phyloP scores from a whole-genome alignment of 2,329 filamentous ascomycete genomes.

The Hortaea sp. region DNA sequence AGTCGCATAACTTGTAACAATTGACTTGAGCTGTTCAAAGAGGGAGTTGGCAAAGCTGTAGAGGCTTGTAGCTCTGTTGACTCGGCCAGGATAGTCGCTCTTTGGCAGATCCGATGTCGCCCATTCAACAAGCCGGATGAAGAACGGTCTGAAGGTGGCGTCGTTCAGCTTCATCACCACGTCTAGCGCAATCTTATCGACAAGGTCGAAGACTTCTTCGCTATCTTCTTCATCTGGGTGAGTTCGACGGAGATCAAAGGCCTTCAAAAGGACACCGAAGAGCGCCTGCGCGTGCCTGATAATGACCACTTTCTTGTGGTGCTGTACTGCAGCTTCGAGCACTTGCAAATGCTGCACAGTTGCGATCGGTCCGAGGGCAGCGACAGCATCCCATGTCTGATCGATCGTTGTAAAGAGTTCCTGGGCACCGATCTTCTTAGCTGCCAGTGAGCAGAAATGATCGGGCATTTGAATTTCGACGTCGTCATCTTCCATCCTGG shows the following conservation, averaged over 20 bases:
- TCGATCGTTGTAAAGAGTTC: slow-evolving; percentile 65
- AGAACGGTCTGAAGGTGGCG: slow-evolving; percentile 82
- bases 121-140: slow-evolving; percentile 79
- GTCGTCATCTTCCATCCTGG: slow-evolving; percentile 52
- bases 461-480: slow-evolving; percentile 7
- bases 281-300: slow-evolving; percentile 62
- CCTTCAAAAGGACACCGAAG: slow-evolving; percentile 49
- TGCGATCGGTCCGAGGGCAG: slow-evolving; percentile 41
- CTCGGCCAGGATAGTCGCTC: slow-evolving; percentile 48
- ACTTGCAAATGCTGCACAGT: slow-evolving; percentile 28
- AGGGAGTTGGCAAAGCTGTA: slow-evolving; percentile 73
- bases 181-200: slow-evolving; percentile 66
- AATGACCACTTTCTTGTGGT: slow-evolving; percentile 68
- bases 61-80: slow-evolving; percentile 60
- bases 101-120: slow-evolving; percentile 51
- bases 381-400: slow-evolving; percentile 57
- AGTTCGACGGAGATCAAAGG: slow-evolving; percentile 55
- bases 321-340: slow-evolving; percentile 61
- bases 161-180: slow-evolving; percentile 98
- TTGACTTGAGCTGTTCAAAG: slow-evolving; percentile 80
- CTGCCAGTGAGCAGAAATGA: slow-evolving; percentile 61
- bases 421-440: slow-evolving; percentile 66
- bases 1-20: slow-evolving; percentile 83
- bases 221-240: slow-evolving; percentile 41
- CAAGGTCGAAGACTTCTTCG: slow-evolving; percentile 43